phyloP scores from a whole-genome alignment of 2,329 filamentous ascomycete species.

The Amauroascus verrucosus region DNA sequence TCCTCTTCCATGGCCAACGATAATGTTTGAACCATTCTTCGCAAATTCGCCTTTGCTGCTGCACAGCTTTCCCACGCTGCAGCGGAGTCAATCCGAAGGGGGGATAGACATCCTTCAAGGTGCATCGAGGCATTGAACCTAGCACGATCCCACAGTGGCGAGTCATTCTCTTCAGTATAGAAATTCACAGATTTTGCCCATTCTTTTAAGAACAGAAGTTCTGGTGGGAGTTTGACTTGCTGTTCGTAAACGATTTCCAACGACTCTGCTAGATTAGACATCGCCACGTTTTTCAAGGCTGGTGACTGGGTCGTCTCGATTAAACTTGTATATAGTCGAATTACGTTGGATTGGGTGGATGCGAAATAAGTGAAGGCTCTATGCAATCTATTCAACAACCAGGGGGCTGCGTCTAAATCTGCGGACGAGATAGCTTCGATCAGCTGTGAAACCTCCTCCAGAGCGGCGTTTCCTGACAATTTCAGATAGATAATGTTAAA shows the following conservation, averaged over 20 bases:
- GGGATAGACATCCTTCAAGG: conserved; percentile 31
- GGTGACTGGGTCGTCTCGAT: conserved; percentile 22
- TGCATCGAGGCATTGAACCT: conserved; percentile 30
- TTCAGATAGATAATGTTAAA: conserved; percentile 1
- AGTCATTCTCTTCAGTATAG: conserved; percentile 15
- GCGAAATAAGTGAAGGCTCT: conserved; percentile 19
- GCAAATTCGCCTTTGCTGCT: conserved; percentile 21
- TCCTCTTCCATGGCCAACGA: conserved; percentile 34
- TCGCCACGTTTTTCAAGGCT: conserved; percentile 24
- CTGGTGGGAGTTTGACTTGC: conserved; percentile 14
- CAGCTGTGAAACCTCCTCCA: neutral
- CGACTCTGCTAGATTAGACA: conserved; percentile 27
- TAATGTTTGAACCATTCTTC: conserved; percentile 27
- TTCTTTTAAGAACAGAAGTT: conserved; percentile 19
- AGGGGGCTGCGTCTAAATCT: conserved; percentile 24
- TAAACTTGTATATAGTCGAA: conserved; percentile 25
- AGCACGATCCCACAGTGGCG: conserved; percentile 28
- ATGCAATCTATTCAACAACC: conserved; percentile 28
- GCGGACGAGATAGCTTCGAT: conserved; percentile 4
- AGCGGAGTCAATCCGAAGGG: conserved; percentile 19
- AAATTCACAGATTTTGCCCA: conserved; percentile 9
- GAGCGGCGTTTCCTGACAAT: neutral
- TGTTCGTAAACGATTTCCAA: conserved; percentile 23
- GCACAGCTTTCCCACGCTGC: conserved; percentile 12
- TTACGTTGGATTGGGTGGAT: conserved; percentile 19